Conservation (phyloP, 1,284 basidiomycete species). For the Porodaedalea pini region DNA sequence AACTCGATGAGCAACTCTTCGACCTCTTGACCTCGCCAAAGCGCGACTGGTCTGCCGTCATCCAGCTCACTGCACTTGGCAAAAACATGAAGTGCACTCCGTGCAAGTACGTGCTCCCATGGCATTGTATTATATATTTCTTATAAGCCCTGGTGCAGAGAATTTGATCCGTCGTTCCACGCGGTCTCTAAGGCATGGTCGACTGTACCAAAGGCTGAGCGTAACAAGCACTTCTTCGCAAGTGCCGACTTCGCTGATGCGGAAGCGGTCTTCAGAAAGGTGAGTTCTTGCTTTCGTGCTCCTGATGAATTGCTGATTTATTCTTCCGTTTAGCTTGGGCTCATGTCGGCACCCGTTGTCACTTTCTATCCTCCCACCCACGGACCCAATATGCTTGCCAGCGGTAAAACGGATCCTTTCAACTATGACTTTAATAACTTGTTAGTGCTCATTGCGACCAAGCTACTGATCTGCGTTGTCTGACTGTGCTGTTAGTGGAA, state of each 20-base stretch:
- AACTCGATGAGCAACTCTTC: conserved; percentile 70
- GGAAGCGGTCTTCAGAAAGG: conserved; percentile 75
- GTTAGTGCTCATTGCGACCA: conserved; percentile 33
- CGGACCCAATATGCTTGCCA: conserved; percentile 60
- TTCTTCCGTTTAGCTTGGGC: conserved; percentile 46
- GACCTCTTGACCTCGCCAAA: conserved; percentile 70
- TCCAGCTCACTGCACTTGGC: conserved; percentile 85
- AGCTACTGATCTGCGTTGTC: conserved; percentile 1
- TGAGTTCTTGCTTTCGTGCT: conserved; percentile 30
- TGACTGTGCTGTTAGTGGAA: conserved; percentile 76
- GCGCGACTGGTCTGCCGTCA: conserved; percentile 79
- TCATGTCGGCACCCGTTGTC: conserved; percentile 78
- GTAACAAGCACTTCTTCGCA: conserved; percentile 85
- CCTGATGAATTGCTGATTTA: background rate
- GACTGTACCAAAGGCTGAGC: conserved; percentile 51
- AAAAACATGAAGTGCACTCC: conserved; percentile 74
- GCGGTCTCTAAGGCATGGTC: conserved; percentile 81
- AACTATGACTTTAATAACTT: conserved; percentile 72
- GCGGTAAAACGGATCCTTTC: conserved; percentile 49
- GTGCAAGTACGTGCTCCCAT: conserved; percentile 55
- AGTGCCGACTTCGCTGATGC: conserved; percentile 84
- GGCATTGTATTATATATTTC: conserved; percentile 2
- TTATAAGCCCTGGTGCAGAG: conserved; percentile 41
- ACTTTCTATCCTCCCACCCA: conserved; percentile 71
- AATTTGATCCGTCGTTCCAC: conserved; percentile 80